These are phyloP conservation scores for Kodamaea laetipori DNA, from an alignment of 805 yeast species.

Conservation along the genomic window DNA sequence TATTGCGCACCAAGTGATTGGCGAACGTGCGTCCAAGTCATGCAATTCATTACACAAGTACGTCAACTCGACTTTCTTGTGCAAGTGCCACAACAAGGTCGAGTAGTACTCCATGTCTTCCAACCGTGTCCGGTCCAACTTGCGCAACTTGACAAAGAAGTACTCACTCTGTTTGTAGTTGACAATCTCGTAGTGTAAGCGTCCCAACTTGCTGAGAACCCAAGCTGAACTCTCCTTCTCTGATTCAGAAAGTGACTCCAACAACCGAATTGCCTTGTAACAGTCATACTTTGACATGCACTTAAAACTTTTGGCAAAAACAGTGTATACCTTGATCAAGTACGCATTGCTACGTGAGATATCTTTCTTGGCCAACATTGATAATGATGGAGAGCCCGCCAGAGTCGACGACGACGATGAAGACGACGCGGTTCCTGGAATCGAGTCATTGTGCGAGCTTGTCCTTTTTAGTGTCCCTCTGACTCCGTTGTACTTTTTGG, in stretches of 20 bases:
- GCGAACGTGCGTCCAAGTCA: slow-evolving; percentile 61
- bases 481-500: slow-evolving; percentile 11
- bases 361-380: slow-evolving; percentile 22
- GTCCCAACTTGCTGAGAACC: slow-evolving; percentile 79
- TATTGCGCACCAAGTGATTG: slow-evolving; percentile 88
- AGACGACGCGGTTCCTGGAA: slow-evolving; percentile 5
- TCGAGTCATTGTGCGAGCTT: slow-evolving; percentile 11
- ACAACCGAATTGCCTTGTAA: slow-evolving; percentile 70
- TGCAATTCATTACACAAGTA: slow-evolving; percentile 78
- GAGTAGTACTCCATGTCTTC: slow-evolving; percentile 92
- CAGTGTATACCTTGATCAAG: slow-evolving; percentile 49
- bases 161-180: slow-evolving; percentile 76
- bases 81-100: slow-evolving; percentile 90
- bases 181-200: slow-evolving; percentile 82
- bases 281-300: slow-evolving; percentile 71
- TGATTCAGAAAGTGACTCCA: slow-evolving; percentile 62
- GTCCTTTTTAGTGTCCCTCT: slow-evolving; percentile 9
- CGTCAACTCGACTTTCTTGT: slow-evolving; percentile 76
- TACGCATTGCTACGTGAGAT: slow-evolving; percentile 41
- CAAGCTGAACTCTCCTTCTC: slow-evolving; percentile 72
- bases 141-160: slow-evolving; percentile 63
- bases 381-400: slow-evolving; percentile 4
- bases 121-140: slow-evolving; percentile 72
- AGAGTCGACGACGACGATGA: slow-evolving; percentile 5
- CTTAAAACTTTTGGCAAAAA: slow-evolving; percentile 61